Evolutionary conservation across 495 filamentous ascomycete species (phyloP).

Genomic region (Arthonia radiata): DNA sequence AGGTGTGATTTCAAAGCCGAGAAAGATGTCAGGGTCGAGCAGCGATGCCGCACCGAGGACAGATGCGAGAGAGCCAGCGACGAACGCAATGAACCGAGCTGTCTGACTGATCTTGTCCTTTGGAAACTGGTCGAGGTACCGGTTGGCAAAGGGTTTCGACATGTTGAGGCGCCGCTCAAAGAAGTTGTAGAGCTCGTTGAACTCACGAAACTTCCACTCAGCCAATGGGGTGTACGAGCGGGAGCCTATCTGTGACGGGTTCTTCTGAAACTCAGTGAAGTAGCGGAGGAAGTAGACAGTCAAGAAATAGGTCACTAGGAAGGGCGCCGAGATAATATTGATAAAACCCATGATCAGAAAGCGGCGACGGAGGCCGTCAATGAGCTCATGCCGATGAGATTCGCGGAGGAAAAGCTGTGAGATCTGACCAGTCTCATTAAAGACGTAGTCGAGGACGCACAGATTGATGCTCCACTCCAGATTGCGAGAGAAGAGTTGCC

Average conservation of each 20-base stretch:
- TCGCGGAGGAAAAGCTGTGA: conserved; percentile 62
- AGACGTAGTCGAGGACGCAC: conserved; percentile 80
- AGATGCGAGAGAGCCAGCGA: conserved; percentile 61
- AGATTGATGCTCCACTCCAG: conserved; percentile 74
- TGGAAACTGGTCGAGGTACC: conserved; percentile 88
- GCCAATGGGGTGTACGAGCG: conserved; percentile 81
- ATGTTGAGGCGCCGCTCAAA: conserved; percentile 76
- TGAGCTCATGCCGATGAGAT: conserved; percentile 51
- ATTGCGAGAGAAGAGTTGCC: conserved; percentile 56
- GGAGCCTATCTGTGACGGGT: conserved; percentile 58
- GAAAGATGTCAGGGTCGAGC: conserved; percentile 69
- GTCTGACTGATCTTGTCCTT: conserved; percentile 77
- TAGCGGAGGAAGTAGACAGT: conserved; percentile 79
- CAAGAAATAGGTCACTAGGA: conserved; percentile 57
- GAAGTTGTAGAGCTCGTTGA: conserved; percentile 85
- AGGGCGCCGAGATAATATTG: conserved; percentile 65
- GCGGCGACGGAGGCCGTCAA: conserved; percentile 44
- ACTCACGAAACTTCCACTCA: conserved; percentile 95
- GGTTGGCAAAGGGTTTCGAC: conserved; percentile 79
- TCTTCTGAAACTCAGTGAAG: conserved; percentile 86
- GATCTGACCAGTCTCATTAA: conserved; percentile 67
- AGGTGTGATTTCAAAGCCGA: conserved; percentile 70
- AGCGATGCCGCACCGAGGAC: conserved; percentile 60
- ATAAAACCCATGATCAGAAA: conserved; percentile 64
- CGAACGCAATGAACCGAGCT: conserved; percentile 61